Evolutionary conservation across 2,329 filamentous ascomycete genomes (phyloP).

Genomic region (Pestalotiopsis sp.): DNA sequence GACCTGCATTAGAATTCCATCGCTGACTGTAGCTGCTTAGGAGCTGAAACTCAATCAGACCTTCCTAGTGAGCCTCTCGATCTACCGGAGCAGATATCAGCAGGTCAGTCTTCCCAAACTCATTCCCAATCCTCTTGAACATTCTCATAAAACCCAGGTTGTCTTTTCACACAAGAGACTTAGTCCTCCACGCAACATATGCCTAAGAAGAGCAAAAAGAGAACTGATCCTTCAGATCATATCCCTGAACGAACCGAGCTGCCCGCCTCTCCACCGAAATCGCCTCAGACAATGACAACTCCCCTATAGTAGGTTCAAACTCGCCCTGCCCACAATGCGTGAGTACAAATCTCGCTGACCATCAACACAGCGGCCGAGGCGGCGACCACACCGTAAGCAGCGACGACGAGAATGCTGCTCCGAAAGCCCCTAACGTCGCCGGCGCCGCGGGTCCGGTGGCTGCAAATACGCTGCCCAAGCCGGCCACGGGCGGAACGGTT

Average conservation of each 20-base stretch:
- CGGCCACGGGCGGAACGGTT: constrained; percentile 5
- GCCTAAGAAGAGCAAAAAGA: neutral
- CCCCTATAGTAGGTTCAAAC: neutral
- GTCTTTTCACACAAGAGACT: neutral
- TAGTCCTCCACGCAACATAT: neutral
- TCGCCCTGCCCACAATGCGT: constrained; percentile 22
- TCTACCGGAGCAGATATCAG: neutral
- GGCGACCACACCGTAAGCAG: constrained; percentile 33
- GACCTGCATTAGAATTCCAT: neutral
- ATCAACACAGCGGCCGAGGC: constrained; percentile 27
- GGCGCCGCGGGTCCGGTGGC: neutral
- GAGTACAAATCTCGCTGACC: constrained; percentile 21
- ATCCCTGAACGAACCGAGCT: neutral
- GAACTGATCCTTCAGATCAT: neutral
- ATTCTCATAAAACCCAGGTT: no score
- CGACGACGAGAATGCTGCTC: constrained; percentile 40
- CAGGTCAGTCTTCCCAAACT: neutral
- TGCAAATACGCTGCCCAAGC: constrained; percentile 20
- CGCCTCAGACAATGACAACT: neutral
- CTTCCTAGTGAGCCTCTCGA: neutral
- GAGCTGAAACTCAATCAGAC: neutral
- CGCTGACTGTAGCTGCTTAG: neutral
- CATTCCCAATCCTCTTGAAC: neutral
- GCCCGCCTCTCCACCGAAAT: neutral
- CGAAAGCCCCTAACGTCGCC: constrained; percentile 28